Base-by-base conservation (phyloP, 805 yeast genomes). In the Debaryomyces tyrocola region DNA sequence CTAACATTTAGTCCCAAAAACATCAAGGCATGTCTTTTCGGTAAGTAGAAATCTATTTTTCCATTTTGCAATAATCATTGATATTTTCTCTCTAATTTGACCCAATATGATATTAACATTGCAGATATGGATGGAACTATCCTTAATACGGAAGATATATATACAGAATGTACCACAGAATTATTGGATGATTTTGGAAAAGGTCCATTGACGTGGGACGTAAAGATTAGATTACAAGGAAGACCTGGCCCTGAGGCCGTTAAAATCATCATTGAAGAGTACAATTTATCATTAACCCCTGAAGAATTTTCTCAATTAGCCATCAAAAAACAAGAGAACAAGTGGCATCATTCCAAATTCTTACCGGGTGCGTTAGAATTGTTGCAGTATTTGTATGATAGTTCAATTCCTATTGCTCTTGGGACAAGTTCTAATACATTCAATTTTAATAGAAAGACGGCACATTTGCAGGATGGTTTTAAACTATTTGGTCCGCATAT, bases 81-180 rank as follows among this genome's bases (percentile, higher is more conserved):
- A 7, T 7, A 18, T 15, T 35, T 39, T 14, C 10, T 20, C 20
- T 14, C 9, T 40, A 33, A 17, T 31, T 60, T 45, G 48, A 55
- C 62, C 34, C 34, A 21, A 14, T 12, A 31, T n/a, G 34, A 31
- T 31, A 31, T 31, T 31, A 31, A 31, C 34, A 31, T 3, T 31
- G 28, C 40, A 73, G 96, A 89, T 74, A 88, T 94, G 98, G 99
- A 94, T 63, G 99, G 99, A 1, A 79, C 95, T 20, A 74, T 94
- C 51, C 79, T 94, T 60, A 89, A 91, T 69, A 87, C 97, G 4
- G 99, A 94, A 66, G 95, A 88, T 53, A 75, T 91, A 45, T 94
- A 94, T 65, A 92, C 99, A 1, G 81, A 82, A 46, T 87, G 88
- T 2, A 73, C 88, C 28, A 79, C 86, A 41, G 84, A 82, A 44